These are phyloP conservation scores for Arachis monticola DNA, from an alignment of 331 rosid genomes.

Conservation along the genomic window DNA sequence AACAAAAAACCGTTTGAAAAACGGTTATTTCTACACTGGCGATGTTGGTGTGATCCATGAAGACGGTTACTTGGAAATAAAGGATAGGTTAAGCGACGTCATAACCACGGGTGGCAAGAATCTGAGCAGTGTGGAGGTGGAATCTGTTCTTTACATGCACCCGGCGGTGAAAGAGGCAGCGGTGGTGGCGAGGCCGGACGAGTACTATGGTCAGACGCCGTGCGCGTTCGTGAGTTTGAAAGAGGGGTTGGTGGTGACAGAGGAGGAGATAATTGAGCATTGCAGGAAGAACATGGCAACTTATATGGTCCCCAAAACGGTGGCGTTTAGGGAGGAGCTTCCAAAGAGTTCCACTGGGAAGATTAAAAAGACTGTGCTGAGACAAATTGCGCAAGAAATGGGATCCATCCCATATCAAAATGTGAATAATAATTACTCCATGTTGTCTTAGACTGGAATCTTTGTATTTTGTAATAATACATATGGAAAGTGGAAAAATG, in stretches of 20 bases:
- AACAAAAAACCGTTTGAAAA: conserved; percentile 41
- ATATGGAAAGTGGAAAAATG: too few relatives aligned
- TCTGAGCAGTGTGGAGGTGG: conserved; percentile 57
- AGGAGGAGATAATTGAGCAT: conserved; percentile 45
- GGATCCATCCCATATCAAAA: conserved; percentile 27
- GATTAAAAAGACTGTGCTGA: conserved; percentile 46
- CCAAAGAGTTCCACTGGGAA: conserved; percentile 52
- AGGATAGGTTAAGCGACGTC: conserved; percentile 51
- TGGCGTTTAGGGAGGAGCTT: conserved; percentile 52
- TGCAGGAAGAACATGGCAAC: conserved; percentile 48
- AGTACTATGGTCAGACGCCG: conserved; percentile 60
- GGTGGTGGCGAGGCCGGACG: conserved; percentile 59
- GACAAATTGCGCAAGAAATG: conserved; percentile 39
- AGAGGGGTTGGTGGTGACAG: conserved; percentile 33
- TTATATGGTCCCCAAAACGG: conserved; percentile 58
- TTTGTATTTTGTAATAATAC: too few relatives aligned
- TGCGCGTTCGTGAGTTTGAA: conserved; percentile 54
- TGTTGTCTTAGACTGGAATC: too few relatives aligned
- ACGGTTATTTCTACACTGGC: conserved; percentile 62
- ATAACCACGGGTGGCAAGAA: conserved; percentile 56
- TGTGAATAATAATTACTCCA: too few relatives aligned
- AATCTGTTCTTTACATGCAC: conserved; percentile 42
- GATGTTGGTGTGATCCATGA: conserved; percentile 61
- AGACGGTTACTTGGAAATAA: conserved; percentile 61
- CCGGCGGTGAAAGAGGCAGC: conserved; percentile 51